A percentile compares a stretch with the other conserved stretches of the same genome.
Conservation (phyloP, 1,284 basidiomycete species). For the Ganoderma multipileum region DNA sequence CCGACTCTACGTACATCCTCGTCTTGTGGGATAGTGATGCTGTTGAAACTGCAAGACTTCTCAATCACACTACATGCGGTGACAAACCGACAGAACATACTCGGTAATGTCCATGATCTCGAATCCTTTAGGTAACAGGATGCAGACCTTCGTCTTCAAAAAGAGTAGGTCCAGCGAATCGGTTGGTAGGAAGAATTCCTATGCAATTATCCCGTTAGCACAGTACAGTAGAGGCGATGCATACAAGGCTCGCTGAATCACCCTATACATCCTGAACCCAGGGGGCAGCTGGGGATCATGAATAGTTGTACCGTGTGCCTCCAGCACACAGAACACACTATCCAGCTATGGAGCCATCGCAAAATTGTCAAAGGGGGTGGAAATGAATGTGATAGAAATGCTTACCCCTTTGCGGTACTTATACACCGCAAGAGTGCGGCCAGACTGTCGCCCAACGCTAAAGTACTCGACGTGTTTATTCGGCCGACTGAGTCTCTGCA, state of each 20-base stretch:
- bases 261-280: not conserved
- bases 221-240: not conserved
- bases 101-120: slow-evolving; percentile 95
- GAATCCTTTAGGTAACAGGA: slow-evolving; percentile 91
- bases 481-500: slow-evolving; percentile 83
- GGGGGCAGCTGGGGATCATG: no score
- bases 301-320: slow-evolving; percentile 55
- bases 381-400: not conserved
- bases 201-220: slow-evolving; percentile 1
- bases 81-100: slow-evolving; percentile 51
- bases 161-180: slow-evolving; percentile 92
- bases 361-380: not conserved
- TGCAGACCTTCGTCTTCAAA: slow-evolving; percentile 88
- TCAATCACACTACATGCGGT: not conserved
- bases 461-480: slow-evolving; percentile 94
- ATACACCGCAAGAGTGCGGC: slow-evolving; percentile 89
- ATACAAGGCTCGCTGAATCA: not conserved
- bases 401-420: slow-evolving; percentile 93
- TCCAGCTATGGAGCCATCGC: slow-evolving; percentile 58
- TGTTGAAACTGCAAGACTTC: slow-evolving; percentile 70
- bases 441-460: slow-evolving; percentile 85
- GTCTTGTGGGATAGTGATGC: slow-evolving; percentile 83
- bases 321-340: slow-evolving; percentile 91
- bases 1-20: slow-evolving; percentile 80
- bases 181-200: slow-evolving; percentile 91